Evolutionary conservation across 169 alveolate species (phyloP).

Genomic region (Perkinsus chesapeaki): DNA sequence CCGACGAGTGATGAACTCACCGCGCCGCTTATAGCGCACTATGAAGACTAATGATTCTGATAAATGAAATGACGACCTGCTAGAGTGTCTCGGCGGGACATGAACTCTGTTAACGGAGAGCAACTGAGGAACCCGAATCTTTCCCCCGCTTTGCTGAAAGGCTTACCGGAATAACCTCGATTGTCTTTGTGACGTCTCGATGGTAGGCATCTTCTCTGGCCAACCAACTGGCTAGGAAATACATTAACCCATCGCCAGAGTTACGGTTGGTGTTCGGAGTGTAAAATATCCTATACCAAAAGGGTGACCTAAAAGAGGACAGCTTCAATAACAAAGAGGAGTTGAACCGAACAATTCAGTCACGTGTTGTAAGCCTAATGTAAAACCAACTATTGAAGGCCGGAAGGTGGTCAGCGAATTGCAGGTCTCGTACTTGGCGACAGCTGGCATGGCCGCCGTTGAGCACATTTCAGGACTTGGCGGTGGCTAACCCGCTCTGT

Average conservation of each 20-base stretch:
- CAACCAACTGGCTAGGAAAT: not conserved
- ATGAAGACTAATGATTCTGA: not conserved
- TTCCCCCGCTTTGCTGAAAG: not conserved
- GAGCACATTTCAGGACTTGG: no score
- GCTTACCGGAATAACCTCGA: not conserved
- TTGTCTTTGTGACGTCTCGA: not conserved
- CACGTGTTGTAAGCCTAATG: no score
- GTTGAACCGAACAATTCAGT: not conserved
- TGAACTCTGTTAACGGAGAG: not conserved
- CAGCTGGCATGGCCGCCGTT: no score
- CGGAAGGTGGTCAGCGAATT: no score
- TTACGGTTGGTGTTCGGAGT: not conserved
- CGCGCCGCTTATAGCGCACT: not conserved
- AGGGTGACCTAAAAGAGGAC: not conserved
- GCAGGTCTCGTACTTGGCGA: no score
- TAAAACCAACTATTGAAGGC: no score
- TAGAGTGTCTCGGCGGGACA: not conserved
- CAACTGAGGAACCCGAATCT: not conserved
- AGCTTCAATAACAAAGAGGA: no score
- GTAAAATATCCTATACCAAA: not conserved
- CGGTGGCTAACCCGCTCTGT: no score
- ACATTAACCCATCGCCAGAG: not conserved
- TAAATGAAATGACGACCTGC: not conserved
- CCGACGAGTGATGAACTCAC: not conserved
- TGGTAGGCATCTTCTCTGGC: not conserved